Evolutionary conservation across 2,329 filamentous ascomycete species (phyloP), one percentile per base, ranked within the genome.

Genomic region (Chaetomiaceae sp.): DNA sequence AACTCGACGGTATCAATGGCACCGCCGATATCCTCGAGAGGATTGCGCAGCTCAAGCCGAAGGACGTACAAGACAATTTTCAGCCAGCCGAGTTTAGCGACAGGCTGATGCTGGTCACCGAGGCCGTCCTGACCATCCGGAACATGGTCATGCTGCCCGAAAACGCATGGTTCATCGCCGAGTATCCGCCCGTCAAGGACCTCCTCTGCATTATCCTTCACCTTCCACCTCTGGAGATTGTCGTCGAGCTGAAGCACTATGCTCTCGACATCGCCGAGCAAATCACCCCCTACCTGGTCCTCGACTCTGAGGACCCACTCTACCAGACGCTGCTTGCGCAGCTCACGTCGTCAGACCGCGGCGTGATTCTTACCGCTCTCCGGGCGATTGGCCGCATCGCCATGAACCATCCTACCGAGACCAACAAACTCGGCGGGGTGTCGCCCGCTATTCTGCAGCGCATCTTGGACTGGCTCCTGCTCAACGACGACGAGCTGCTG

Each of bases 101-200:
- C 58, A 76, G 80, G 38, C 76, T 97, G 56, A 81, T 88, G 12
- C 82, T 89, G 59, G 80, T 95, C 57, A 92, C 87, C 22, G 91
- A 97, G 69, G 91, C 94, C 2, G 85, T 87, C 19, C 75, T 97
- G 43, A 91, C 95, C 17, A 77, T 97, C 39, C 84, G 94, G 47
- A 99, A 99, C 68, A 96, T 99, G 91, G 86, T 91, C n/a, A 88
- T 95, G 70, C 76, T 96, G 19, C 82, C 85, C 20, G 91, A 96
- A 58, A 99, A 99, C 66, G 92, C 92, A 0, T 73, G 80, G 22
- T 94, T 91, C 67, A 80, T 95, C 63, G 81, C 89, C 5, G 83
- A 87, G 22, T 84, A 92, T 56, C 82, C 82, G 15, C 78, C 90
- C 1, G 75, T 95, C 36, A 86, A 87, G 65, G 91, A 96, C 63